These are phyloP conservation scores for Pythium oligandrum DNA, from an alignment of 352 stramenopile genomes.

Conservation along the genomic window DNA sequence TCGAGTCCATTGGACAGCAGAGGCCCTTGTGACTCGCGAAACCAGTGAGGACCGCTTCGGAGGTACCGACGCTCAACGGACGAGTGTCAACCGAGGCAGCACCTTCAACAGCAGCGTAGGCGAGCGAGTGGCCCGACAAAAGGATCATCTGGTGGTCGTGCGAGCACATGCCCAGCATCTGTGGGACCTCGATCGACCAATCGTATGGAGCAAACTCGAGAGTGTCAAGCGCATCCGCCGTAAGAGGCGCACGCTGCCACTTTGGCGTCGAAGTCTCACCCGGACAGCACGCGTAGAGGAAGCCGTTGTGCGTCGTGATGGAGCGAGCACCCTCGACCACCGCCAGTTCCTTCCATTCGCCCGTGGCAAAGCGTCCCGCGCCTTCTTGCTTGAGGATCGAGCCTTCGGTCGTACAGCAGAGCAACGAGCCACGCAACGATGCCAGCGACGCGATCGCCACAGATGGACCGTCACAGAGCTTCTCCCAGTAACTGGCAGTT, in stretches of 20 bases:
- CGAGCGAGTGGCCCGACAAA: conserved; percentile 35
- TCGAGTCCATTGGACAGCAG: conserved; percentile 84
- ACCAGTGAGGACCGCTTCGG: conserved; percentile 26
- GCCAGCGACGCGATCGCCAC: conserved; percentile 50
- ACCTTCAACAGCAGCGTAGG: conserved; percentile 33
- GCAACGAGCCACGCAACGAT: conserved; percentile 55
- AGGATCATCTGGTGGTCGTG: conserved; percentile 75
- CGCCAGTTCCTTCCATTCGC: conserved; percentile 53
- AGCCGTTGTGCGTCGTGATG: conserved; percentile 73
- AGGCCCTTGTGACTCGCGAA: conserved; percentile 82
- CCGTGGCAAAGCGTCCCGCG: conserved; percentile 51
- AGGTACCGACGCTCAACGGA: conserved; percentile 6
- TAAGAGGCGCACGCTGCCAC: conserved; percentile 55
- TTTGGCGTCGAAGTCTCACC: background rate
- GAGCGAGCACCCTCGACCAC: conserved; percentile 29
- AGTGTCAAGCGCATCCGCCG: conserved; percentile 38
- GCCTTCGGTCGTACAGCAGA: conserved; percentile 55
- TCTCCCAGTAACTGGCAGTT: conserved; percentile 38
- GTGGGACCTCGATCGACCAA: conserved; percentile 15
- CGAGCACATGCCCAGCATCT: conserved; percentile 54
- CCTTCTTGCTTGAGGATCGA: conserved; percentile 68
- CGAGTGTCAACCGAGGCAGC: conserved; percentile 12
- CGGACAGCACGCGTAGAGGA: conserved; percentile 49
- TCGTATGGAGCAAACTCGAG: conserved; percentile 55
- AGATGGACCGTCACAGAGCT: conserved; percentile 39